phyloP scores from a whole-genome alignment of 371 early-diverging fungal species.

The Circinella umbellata region DNA sequence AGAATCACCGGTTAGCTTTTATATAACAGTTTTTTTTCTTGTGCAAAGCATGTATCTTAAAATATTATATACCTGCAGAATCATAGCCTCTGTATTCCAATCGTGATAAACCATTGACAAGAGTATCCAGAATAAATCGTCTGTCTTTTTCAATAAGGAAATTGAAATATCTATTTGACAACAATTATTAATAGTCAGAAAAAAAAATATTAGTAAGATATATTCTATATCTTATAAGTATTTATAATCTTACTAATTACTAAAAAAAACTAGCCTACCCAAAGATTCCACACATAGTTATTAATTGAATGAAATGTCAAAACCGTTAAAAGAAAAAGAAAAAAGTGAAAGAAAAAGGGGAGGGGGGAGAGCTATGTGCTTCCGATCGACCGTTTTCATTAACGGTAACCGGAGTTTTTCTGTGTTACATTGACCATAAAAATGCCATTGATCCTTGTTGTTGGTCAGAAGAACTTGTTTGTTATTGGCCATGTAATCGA shows the following conservation, averaged over 20 bases:
- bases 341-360: not conserved
- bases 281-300: constrained; percentile 96
- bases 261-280: constrained; percentile 41
- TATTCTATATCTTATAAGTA: no score
- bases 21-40: no score
- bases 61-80: constrained; percentile 77
- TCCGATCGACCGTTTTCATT: not conserved
- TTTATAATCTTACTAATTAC: no score
- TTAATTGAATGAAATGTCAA: constrained; percentile 2
- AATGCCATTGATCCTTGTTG: no score
- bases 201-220: no score
- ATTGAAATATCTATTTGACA: constrained; percentile 66
- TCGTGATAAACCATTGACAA: constrained; percentile 90
- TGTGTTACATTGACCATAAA: no score
- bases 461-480: no score
- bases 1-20: no score
- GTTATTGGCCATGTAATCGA: no score
- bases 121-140: constrained; percentile 82
- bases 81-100: constrained; percentile 99
- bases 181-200: no score
- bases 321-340: not conserved
- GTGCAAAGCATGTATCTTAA: not conserved
- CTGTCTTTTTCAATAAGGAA: constrained; percentile 84
- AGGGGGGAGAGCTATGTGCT: not conserved
- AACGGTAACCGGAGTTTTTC: no score